Conservation (phyloP, 768 basidiomycete species). For the Suillus spraguei region DNA sequence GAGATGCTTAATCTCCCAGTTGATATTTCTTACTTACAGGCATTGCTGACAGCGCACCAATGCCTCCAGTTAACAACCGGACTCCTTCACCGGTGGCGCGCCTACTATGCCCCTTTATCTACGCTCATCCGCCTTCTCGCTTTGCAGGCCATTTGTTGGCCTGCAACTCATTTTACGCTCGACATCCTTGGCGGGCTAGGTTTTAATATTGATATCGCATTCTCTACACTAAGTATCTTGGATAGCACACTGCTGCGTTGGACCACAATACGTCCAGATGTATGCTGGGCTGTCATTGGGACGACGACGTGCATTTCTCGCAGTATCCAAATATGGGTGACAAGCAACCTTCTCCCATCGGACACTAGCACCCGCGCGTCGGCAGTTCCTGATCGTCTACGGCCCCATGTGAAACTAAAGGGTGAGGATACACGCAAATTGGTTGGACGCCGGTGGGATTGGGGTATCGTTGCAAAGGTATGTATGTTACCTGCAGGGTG, state of each 20-base stretch:
- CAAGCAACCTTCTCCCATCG: constrained; percentile 68
- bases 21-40: constrained; percentile 43
- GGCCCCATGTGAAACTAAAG: constrained; percentile 25
- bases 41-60: constrained; percentile 85
- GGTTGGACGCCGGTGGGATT: constrained; percentile 76
- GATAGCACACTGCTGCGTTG: constrained; percentile 34
- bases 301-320: constrained; percentile 85
- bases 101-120: constrained; percentile 86
- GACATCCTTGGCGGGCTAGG: constrained; percentile 57
- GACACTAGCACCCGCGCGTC: constrained; percentile 12
- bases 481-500: constrained; percentile 76
- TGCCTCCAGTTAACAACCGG: constrained; percentile 88
- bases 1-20: not conserved
- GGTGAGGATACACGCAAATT: constrained; percentile 24
- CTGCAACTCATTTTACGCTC: constrained; percentile 85
- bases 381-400: constrained; percentile 22
- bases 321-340: constrained; percentile 93
- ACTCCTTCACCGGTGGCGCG: constrained; percentile 84
- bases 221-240: constrained; percentile 19
- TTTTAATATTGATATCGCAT: constrained; percentile 14
- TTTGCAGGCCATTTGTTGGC: constrained; percentile 96
- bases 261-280: constrained; percentile 70
- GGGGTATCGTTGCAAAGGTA: constrained; percentile 67
- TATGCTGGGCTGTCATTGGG: constrained; percentile 89
- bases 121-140: constrained; percentile 92